These are phyloP conservation scores for Pilobolus umbonatus DNA, from an alignment of 192 early-diverging fungal species.

Conservation along the genomic window DNA sequence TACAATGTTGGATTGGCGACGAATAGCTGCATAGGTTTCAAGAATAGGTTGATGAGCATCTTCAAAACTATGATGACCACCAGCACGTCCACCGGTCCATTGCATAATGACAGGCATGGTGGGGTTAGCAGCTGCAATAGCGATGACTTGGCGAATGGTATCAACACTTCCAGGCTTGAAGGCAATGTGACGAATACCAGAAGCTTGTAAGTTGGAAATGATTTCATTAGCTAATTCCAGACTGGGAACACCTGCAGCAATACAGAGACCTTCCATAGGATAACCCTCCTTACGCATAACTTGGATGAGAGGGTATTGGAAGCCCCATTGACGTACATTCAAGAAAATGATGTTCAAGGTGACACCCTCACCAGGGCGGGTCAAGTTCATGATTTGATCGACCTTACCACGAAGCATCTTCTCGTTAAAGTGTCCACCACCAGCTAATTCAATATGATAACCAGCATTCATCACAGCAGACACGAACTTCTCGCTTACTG, in stretches of 20 bases:
- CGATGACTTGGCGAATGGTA: conserved; percentile 70
- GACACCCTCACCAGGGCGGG: conserved; percentile 79
- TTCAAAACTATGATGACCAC: conserved; percentile 96
- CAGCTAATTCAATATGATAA: conserved; percentile 86
- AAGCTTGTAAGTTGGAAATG: conserved; percentile 62
- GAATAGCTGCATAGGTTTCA: conserved; percentile 80
- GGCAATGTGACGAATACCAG: conserved; percentile 76
- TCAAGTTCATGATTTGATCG: conserved; percentile 62
- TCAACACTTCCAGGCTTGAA: conserved; percentile 81
- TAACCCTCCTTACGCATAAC: conserved; percentile 77
- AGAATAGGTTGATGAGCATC: conserved; percentile 92
- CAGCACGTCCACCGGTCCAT: conserved; percentile 96
- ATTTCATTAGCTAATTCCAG: conserved; percentile 81
- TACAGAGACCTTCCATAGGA: conserved; percentile 87
- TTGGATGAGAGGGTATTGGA: conserved; percentile 79
- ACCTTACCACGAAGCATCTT: conserved; percentile 63
- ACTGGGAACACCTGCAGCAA: conserved; percentile 90
- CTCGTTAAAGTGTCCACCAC: conserved; percentile 84
- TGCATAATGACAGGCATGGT: conserved; percentile 87
- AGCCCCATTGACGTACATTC: conserved; percentile 87
- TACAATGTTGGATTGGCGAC: conserved; percentile 73
- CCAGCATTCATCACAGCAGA: conserved; percentile 85
- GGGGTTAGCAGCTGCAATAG: conserved; percentile 77
- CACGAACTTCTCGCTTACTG: conserved; percentile 73
- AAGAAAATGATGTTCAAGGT: conserved; percentile 90